A percentile compares a stretch with the other conserved stretches of the same genome.
These are phyloP conservation scores for Beta lomatogona DNA, from an alignment of 179 eudicot species.

Conservation along the genomic window DNA sequence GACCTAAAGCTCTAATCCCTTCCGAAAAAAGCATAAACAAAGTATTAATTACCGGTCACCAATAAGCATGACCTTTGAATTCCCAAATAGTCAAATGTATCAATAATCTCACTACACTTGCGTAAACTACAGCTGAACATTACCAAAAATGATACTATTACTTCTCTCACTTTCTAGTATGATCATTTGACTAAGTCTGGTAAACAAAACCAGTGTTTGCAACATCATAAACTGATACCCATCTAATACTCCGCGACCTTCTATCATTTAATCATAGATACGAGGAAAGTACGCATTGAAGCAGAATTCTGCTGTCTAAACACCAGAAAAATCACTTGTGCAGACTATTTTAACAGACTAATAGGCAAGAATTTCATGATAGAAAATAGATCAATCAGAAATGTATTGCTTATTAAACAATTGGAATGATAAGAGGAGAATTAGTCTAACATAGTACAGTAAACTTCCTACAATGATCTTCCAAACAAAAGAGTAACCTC, in stretches of 20 bases:
- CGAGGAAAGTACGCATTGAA: background rate
- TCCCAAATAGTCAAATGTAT: background rate
- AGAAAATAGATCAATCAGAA: background rate
- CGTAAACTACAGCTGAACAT: background rate
- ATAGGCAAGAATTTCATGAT: background rate
- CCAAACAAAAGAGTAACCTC: too few relatives aligned
- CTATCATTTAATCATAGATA: background rate
- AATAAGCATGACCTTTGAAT: background rate
- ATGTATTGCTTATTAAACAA: background rate
- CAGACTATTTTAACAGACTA: background rate
- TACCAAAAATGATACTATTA: background rate
- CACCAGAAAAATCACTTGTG: background rate
- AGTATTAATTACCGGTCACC: background rate
- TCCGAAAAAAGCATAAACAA: background rate
- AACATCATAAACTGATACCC: background rate
- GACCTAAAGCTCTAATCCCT: background rate
- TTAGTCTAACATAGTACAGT: too few relatives aligned
- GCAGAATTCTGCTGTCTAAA: background rate
- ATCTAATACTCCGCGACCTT: background rate
- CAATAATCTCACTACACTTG: background rate
- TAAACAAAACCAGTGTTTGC: background rate
- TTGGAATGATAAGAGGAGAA: background rate
- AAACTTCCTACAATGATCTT: too few relatives aligned
- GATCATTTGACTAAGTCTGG: background rate
- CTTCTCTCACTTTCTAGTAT: background rate